Evolutionary conservation across 495 filamentous ascomycete species (phyloP).

Genomic region (Staphylotrichum tortipilum): DNA sequence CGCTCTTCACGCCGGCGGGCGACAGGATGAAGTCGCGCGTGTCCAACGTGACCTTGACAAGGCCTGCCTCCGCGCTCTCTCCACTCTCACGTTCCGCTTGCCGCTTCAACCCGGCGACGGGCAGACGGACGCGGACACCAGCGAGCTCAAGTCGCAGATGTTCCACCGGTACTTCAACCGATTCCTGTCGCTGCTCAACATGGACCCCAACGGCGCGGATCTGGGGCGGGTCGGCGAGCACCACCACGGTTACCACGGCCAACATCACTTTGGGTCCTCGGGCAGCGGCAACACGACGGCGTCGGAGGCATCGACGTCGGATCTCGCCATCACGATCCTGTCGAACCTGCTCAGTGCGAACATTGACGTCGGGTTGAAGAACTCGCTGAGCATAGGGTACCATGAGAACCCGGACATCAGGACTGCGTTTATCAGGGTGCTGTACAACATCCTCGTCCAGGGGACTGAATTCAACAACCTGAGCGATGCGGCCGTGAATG

Average conservation of each 20-base stretch:
- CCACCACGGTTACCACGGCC: not conserved
- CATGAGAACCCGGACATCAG: constrained; percentile 58
- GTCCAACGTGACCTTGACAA: constrained; percentile 55
- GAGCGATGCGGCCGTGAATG: constrained; percentile 53
- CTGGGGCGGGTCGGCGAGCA: constrained; percentile 25
- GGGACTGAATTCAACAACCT: constrained; percentile 59
- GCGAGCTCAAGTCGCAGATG: constrained; percentile 55
- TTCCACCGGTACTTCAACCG: constrained; percentile 60
- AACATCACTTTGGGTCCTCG: constrained; percentile 36
- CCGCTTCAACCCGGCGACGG: constrained; percentile 56
- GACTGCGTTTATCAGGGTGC: constrained; percentile 58
- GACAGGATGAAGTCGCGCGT: constrained; percentile 44
- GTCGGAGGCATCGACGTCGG: constrained; percentile 37
- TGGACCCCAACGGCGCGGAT: constrained; percentile 36
- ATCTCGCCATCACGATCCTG: constrained; percentile 54
- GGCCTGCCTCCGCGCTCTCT: constrained; percentile 51
- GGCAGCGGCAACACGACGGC: constrained; percentile 21
- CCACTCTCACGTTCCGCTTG: constrained; percentile 53
- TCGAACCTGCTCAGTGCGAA: constrained; percentile 60
- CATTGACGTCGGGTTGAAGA: constrained; percentile 59
- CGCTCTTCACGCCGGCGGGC: constrained; percentile 13
- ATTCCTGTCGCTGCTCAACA: constrained; percentile 52
- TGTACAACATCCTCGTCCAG: constrained; percentile 59
- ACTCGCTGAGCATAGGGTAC: constrained; percentile 56
- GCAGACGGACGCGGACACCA: constrained; percentile 51